Conservation (phyloP, 2,329 filamentous ascomycete genomes). For the Bipolaris zeicola region DNA sequence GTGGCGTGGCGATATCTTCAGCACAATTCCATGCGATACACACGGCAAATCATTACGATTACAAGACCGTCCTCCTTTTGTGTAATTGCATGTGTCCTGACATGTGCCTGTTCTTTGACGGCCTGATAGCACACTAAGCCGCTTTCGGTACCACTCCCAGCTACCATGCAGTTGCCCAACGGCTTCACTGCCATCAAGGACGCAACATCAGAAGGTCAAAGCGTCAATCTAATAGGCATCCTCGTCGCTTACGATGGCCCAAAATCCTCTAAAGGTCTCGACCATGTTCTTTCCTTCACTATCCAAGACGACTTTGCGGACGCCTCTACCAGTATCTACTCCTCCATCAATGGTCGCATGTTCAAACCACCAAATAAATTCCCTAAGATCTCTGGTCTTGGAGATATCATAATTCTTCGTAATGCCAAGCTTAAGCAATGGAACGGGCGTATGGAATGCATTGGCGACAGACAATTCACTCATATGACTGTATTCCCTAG, state of each 20-base stretch:
- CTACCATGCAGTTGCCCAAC: slow-evolving; percentile 24
- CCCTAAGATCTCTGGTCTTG: slow-evolving; percentile 54
- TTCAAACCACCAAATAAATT: slow-evolving; percentile 37
- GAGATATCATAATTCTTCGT: slow-evolving; percentile 70
- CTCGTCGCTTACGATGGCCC: slow-evolving; percentile 67
- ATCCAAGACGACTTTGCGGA: slow-evolving; percentile 47
- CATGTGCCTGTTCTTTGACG: slow-evolving; percentile 3
- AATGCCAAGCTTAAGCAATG: slow-evolving; percentile 29
- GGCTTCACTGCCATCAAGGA: slow-evolving; percentile 56
- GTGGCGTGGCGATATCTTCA: neutral
- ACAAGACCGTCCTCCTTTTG: neutral
- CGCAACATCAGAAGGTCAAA: slow-evolving; percentile 21
- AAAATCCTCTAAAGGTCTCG: slow-evolving; percentile 58
- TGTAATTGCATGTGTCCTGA: neutral
- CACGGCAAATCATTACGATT: neutral
- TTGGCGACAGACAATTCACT: neutral
- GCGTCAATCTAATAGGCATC: slow-evolving; percentile 70
- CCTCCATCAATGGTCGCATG: slow-evolving; percentile 32
- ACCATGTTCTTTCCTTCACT: slow-evolving; percentile 52
- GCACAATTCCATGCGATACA: neutral
- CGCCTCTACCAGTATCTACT: slow-evolving; percentile 17
- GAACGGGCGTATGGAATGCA: slow-evolving; percentile 21
- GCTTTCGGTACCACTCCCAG: slow-evolving; percentile 11
- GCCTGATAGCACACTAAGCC: slow-evolving; percentile 21
- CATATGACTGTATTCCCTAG: slow-evolving; percentile 26